Evolutionary conservation across 2,329 filamentous ascomycete species (phyloP).

Genomic region (Diaporthe sp.): DNA sequence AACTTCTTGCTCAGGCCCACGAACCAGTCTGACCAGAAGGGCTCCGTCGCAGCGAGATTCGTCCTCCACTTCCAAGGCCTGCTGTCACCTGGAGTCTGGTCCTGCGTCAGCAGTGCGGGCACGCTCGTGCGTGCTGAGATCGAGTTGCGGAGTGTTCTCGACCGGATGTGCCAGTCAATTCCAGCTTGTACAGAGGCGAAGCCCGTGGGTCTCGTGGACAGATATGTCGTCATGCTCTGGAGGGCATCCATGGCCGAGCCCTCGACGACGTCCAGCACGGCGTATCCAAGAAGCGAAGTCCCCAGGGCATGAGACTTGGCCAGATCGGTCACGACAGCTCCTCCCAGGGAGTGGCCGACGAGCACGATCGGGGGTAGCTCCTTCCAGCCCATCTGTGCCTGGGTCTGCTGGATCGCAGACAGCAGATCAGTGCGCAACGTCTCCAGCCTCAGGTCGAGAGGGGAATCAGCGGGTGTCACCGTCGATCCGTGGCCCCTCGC

Average conservation of each 20-base stretch:
- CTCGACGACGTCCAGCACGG: slow-evolving; percentile 94
- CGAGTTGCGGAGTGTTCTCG: slow-evolving; percentile 86
- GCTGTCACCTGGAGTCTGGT: slow-evolving; percentile 48
- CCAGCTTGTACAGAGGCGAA: slow-evolving; percentile 84
- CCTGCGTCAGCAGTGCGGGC: slow-evolving; percentile 77
- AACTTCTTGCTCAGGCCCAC: slow-evolving; percentile 90
- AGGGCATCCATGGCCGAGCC: slow-evolving; percentile 95
- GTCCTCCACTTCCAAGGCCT: slow-evolving; percentile 87
- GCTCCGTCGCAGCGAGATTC: slow-evolving; percentile 83
- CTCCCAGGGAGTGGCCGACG: slow-evolving; percentile 92
- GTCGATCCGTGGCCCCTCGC: slow-evolving; percentile 89
- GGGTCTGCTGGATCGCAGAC: slow-evolving; percentile 76
- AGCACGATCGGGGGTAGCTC: slow-evolving; percentile 81
- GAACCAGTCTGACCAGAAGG: slow-evolving; percentile 97
- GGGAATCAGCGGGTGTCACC: slow-evolving; percentile 52
- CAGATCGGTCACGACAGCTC: slow-evolving; percentile 88
- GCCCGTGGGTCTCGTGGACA: slow-evolving; percentile 81
- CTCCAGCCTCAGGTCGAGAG: slow-evolving; percentile 76
- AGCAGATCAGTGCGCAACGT: slow-evolving; percentile 81
- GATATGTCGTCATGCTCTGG: slow-evolving; percentile 92
- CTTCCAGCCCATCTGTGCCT: slow-evolving; percentile 78
- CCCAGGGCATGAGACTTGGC: slow-evolving; percentile 78
- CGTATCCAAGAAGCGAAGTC: slow-evolving; percentile 81
- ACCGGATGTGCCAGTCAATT: slow-evolving; percentile 94
- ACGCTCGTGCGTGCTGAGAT: slow-evolving; percentile 90